Evolutionary conservation across 768 basidiomycete genomes (phyloP), one percentile per base, ranked within the genome.

Genomic region (Amanita molliuscula): DNA sequence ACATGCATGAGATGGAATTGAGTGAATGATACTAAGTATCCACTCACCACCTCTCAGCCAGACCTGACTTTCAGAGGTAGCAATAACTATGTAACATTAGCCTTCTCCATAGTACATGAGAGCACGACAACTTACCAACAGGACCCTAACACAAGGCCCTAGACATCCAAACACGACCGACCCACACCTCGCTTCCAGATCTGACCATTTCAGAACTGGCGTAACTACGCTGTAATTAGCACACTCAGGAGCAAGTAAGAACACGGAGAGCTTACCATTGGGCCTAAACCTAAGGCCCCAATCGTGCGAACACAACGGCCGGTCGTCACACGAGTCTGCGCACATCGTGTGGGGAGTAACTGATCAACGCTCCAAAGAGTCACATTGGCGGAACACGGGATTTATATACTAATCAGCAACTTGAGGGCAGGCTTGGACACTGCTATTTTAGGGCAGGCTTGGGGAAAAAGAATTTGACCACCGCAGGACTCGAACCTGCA

Each of bases 401-500:
- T 40, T 13, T 10, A 38, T 40, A 40, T 40, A 23, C 21, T 31
- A 31, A 40, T 40, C 18, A 40, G 4, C 2, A 18, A 9, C 38
- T 40, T 40, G 18, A 40, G 38, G 38, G 38, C 41, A 42, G 25
- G 41, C 41, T 42, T 41, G 4, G 18, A 42, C 15, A 11, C n/a
- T 15, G 25, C 21, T 4, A 44, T n/a, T 16, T 44, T 2, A 46
- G 21, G 45, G 18, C 31, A 35, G 45, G 45, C 21, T 23, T 11
- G 7, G 6, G 4, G 5, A 31, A 25, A 48, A 49, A 56, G 58
- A 61, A 61, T 54, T 62, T 84, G 84, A 86, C 80, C 81, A 84
- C 84, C 81, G 83, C 86, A 87, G 86, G 86, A 85, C 84, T 88
- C 84, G 86, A 88, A 88, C 87, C 86, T 88, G 85, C 86, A 88